Base-by-base conservation (phyloP, 768 basidiomycete species). In the Dioszegia crocea region DNA sequence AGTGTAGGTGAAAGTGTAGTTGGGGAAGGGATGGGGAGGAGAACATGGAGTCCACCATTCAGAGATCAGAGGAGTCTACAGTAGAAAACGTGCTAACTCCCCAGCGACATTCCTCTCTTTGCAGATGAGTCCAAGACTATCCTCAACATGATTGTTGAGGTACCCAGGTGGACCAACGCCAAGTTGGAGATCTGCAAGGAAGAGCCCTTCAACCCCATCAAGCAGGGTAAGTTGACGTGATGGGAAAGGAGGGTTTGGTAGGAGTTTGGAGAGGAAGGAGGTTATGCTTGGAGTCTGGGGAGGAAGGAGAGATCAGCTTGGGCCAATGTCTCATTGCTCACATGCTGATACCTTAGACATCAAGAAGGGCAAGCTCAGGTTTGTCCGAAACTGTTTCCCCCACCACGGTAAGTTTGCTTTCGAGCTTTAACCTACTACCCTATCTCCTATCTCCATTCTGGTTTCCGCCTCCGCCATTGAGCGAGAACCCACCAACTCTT, bases 151-250 rank as follows among this genome's bases (percentile, higher is more conserved):
- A 56, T 76, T 52, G 75, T 76, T 57, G 75, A 76, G 61, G 77
- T 78, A 23, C 96, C 96, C 48, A 88, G 96, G 73, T 99, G 96
- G 96, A 96, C 93, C 78, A 97, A 99, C 82, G 96, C 96, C 54
- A 98, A 99, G 84, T 89, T 98, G 88, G 96, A 99, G 81, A 96
- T 96, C 78, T 94, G 84, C 79, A 99, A 96, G 80, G 92, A 96
- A 73, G 94, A 98, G 79, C 55, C 84, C n/a, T 91, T 98, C 85
- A 99, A 99, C 81, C 96, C 96, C 72, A 97, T 99, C 87, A 94
- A 96, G 79, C 96, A 99, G 81, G 94, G 72, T 74, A 45, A 58
- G 72, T 67, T n/a, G n/a, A n/a, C n/a, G n/a, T n/a, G n/a, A n/a
- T n/a, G n/a, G n/a, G n/a, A n/a, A n/a, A n/a, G n/a, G n/a, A n/a